Conservation (phyloP, 495 filamentous ascomycete species). For the Chaetomium cochliodes region DNA sequence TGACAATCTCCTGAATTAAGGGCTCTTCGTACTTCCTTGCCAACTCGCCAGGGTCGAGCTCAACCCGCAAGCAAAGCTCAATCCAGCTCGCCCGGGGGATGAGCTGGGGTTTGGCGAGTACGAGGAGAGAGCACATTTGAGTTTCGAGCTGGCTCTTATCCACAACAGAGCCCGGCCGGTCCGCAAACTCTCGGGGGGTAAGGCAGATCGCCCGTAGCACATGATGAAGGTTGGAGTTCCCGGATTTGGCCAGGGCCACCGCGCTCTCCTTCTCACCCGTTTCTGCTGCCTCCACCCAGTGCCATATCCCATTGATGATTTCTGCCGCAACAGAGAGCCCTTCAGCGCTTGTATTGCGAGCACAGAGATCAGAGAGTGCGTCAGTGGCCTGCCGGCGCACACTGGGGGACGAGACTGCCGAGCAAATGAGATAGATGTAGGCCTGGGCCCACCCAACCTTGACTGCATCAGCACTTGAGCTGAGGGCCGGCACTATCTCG, state of each 20-base stretch:
- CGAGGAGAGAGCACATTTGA: conserved; percentile 69
- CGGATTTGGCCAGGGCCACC: conserved; percentile 65
- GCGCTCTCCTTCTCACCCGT: conserved; percentile 73
- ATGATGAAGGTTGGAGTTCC: conserved; percentile 55
- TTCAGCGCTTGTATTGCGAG: conserved; percentile 45
- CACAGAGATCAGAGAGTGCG: conserved; percentile 59
- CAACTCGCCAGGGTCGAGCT: conserved; percentile 78
- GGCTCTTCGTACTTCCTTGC: conserved; percentile 53
- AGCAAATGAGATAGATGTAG: conserved; percentile 74
- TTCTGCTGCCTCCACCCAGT: conserved; percentile 68
- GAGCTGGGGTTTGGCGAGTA: conserved; percentile 74
- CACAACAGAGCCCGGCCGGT: conserved; percentile 38
- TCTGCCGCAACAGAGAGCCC: conserved; percentile 47
- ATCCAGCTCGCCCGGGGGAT: conserved; percentile 85
- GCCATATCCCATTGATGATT: conserved; percentile 74
- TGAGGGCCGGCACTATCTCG: conserved; percentile 51
- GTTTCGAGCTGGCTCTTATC: conserved; percentile 50
- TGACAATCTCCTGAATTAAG: conserved; percentile 50
- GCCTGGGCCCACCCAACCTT: conserved; percentile 73
- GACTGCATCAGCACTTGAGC: conserved; percentile 31
- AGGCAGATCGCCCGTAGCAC: conserved; percentile 73
- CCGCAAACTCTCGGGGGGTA: conserved; percentile 40
- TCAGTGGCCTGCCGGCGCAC: conserved; percentile 59
- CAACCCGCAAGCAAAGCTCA: conserved; percentile 70
- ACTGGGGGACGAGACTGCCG: conserved; percentile 53